A percentile compares a stretch with the other conserved stretches of the same genome.
phyloP scores from a whole-genome alignment of 805 yeast genomes.

The Pichia manshurica region DNA sequence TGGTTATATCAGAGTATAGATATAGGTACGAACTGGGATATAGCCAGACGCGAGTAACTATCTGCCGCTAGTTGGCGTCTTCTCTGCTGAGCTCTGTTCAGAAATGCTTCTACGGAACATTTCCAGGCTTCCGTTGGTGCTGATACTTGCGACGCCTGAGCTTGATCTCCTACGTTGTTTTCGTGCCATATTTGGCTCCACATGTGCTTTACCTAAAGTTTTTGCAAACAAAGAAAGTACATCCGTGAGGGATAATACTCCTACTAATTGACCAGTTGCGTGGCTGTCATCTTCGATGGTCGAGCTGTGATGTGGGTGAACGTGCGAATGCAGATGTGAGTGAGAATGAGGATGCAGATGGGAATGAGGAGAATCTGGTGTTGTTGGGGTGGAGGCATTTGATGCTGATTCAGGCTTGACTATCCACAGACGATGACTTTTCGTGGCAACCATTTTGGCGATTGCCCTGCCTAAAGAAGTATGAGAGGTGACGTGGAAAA shows the following conservation, averaged over 20 bases:
- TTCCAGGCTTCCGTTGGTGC: conserved; percentile 34
- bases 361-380: conserved; percentile 9
- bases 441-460: conserved; percentile 93
- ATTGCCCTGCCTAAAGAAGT: conserved; percentile 82
- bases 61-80: too few species aligned
- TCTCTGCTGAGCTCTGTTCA: conserved; percentile 5
- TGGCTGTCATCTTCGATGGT: conserved; percentile 34
- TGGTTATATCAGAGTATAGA: too few species aligned
- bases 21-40: too few species aligned
- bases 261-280: conserved; percentile 75
- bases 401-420: conserved; percentile 46
- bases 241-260: conserved; percentile 90
- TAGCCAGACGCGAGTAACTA: too few species aligned
- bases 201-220: conserved; percentile 55
- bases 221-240: conserved; percentile 76
- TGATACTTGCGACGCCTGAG: conserved; percentile 32
- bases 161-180: conserved; percentile 74
- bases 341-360: conserved; percentile 6
- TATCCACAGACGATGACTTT: conserved; percentile 84
- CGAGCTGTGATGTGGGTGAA: conserved; percentile 8
- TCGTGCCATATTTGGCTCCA: conserved; percentile 85
- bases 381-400: conserved; percentile 14
- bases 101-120: conserved; percentile 38
- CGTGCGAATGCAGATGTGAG: conserved; percentile 6
- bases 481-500: conserved; percentile 80